A percentile compares a stretch with the other conserved stretches of the same genome.
phyloP scores from a whole-genome alignment of 2,329 filamentous ascomycete species.

The Calcarisporium arbuscula region DNA sequence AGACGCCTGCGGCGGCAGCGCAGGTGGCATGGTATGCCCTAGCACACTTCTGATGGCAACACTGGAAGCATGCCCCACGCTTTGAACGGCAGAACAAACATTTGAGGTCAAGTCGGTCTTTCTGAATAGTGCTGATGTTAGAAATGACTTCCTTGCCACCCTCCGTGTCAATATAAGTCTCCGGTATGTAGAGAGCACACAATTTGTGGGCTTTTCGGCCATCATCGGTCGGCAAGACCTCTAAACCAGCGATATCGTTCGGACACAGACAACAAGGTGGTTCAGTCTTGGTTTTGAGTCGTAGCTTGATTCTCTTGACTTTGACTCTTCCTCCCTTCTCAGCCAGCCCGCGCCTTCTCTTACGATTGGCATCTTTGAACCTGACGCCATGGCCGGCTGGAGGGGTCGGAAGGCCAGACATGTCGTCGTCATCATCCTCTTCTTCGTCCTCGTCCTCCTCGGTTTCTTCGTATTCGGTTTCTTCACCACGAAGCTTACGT shows the following conservation, averaged over 20 bases:
- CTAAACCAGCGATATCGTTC: conserved; percentile 75
- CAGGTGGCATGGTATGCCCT: conserved; percentile 94
- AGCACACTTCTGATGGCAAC: conserved; percentile 88
- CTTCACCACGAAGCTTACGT: conserved; percentile 84
- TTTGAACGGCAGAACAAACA: conserved; percentile 93
- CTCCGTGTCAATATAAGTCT: conserved; percentile 75
- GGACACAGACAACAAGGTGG: conserved; percentile 89
- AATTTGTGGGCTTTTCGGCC: conserved; percentile 80
- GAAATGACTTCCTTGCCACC: conserved; percentile 68
- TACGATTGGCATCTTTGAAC: conserved; percentile 52
- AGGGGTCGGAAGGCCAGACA: conserved; percentile 70
- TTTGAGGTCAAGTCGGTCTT: conserved; percentile 83
- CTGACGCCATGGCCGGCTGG: conserved; percentile 68
- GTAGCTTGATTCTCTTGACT: conserved; percentile 76
- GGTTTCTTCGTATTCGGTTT: conserved; percentile 75
- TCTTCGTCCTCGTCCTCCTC: conserved; percentile 64
- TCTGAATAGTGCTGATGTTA: conserved; percentile 75
- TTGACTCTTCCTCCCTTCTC: conserved; percentile 41
- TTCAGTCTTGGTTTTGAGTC: conserved; percentile 62
- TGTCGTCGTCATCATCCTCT: conserved; percentile 55
- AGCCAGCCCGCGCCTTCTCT: conserved; percentile 44
- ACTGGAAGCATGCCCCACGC: conserved; percentile 94
- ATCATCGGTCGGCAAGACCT: conserved; percentile 81
- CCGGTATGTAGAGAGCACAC: conserved; percentile 85
- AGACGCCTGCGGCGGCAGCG: conserved; percentile 83